Conservation (phyloP, 169 alveolate genomes). For the Eimeria brunetti region DNA sequence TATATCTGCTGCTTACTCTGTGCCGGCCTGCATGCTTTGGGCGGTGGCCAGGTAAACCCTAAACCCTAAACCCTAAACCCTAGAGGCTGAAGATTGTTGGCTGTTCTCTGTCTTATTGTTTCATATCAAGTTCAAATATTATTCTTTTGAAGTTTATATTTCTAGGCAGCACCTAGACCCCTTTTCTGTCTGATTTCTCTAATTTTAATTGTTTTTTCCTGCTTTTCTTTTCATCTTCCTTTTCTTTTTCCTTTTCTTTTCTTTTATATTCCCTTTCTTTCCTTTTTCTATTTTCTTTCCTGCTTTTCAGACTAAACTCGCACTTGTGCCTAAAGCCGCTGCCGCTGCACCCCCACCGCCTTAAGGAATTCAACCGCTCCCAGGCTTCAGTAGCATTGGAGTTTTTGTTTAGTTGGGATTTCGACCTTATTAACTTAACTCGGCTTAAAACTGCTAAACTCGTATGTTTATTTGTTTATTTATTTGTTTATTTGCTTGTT, state of each 20-base stretch:
- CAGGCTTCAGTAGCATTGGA: slow-evolving; percentile 23
- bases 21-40: slow-evolving; percentile 3
- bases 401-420: slow-evolving; percentile 68
- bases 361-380: not conserved
- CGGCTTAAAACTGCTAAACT: slow-evolving; percentile 28
- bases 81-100: not conserved
- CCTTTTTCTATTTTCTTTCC: too few relatives aligned
- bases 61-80: not conserved
- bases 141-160: too few relatives aligned
- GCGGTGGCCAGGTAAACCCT: not conserved
- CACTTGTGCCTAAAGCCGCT: not conserved
- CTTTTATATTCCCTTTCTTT: not conserved
- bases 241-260: too few relatives aligned
- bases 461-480: too few relatives aligned
- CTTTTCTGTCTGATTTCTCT: too few relatives aligned
- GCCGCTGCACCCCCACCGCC: not conserved
- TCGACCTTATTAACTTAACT: slow-evolving; percentile 9
- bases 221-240: too few relatives aligned
- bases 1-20: not conserved
- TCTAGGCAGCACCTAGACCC: too few relatives aligned
- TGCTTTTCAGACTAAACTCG: not conserved
- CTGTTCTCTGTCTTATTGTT: too few relatives aligned
- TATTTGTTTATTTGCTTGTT: too few relatives aligned
- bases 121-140: too few relatives aligned
- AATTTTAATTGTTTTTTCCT: too few relatives aligned